A percentile compares a stretch with the other conserved stretches of the same genome.
Evolutionary conservation across 2,329 filamentous ascomycete genomes (phyloP).

Genomic region (Chrysoporthe austroafricana): DNA sequence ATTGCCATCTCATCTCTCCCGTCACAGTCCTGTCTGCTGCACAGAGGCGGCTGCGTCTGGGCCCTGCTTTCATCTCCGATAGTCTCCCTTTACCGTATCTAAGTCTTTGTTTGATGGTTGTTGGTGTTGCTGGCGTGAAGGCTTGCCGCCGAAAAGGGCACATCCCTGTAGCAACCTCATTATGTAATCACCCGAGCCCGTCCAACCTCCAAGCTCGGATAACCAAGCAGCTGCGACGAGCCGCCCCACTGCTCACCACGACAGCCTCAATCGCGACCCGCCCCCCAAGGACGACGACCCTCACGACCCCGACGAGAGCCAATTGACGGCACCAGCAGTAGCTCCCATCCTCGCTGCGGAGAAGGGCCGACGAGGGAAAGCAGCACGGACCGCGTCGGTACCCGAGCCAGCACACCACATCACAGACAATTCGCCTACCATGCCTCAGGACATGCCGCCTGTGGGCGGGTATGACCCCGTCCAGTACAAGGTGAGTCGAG

Average conservation of each 20-base stretch:
- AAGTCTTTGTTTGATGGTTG: too few relatives aligned
- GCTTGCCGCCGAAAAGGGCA: too few relatives aligned
- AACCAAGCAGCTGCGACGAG: constrained; percentile 10
- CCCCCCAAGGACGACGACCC: too few relatives aligned
- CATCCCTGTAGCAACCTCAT: neutral
- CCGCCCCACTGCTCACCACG: neutral
- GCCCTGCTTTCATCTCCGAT: too few relatives aligned
- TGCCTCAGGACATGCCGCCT: constrained; percentile 98
- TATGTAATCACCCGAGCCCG: constrained; percentile 2
- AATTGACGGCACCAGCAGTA: too few relatives aligned
- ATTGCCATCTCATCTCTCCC: too few relatives aligned
- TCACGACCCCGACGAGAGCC: neutral
- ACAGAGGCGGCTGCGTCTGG: too few relatives aligned
- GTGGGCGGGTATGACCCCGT: constrained; percentile 92
- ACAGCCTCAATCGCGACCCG: neutral
- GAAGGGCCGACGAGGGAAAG: constrained; percentile 3
- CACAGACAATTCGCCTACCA: constrained; percentile 51
- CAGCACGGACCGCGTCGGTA: neutral
- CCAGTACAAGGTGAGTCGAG: constrained; percentile 87
- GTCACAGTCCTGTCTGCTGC: too few relatives aligned
- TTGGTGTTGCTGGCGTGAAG: too few relatives aligned
- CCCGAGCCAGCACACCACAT: constrained; percentile 5
- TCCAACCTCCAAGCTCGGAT: constrained; percentile 13
- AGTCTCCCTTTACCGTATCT: too few relatives aligned
- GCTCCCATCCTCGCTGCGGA: too few relatives aligned